Evolutionary conservation across 306 rosid genomes (phyloP), one percentile per base, ranked within the genome.

Genomic region (Urtica urens): DNA sequence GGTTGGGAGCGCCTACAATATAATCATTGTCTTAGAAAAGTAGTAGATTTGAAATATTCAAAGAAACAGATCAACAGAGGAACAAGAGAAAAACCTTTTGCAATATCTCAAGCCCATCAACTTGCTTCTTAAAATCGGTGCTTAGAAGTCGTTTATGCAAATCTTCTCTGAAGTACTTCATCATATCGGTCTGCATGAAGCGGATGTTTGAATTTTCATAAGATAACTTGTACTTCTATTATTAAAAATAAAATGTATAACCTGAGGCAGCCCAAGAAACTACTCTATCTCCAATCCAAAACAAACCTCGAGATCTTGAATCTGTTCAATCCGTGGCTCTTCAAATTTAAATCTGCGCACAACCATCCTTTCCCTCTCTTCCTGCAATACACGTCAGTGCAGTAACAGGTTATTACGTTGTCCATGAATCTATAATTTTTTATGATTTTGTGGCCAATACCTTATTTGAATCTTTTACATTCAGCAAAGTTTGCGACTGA

Each of bases 251-350:
- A 51, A 51, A 20, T 10, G 8, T n/a, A n/a, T n/a, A n/a, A n/a
- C n/a, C n/a, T n/a, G n/a, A n/a, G n/a, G n/a, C n/a, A 28, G 35
- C 46, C 34, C 37, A 20, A 25, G 25, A 60, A 53, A 21, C 39
- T 41, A 44, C 6, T 42, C 27, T 12, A 11, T 18, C n/a, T 40
- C 24, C 31, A 3, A 35, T 35, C 40, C 40, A 35, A 35, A 35
- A 58, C 59, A 62, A 43, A 85, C 99, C 99, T 92, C 99, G 26
- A 92, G 93, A 63, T 86, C 99, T 76, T 92, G 99, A 73, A 86
- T 92, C 76, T 92, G 96, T 69, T 92, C 99, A 33, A 72, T 34
- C 16, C 99, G 87, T 19, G 75, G 94, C 57, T 86, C 99, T 68
- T 92, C 99, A 73, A 92, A 92, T 83, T 92, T 92, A 55, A 75